Base-by-base conservation (phyloP, 2,329 filamentous ascomycete genomes). In the Colletotrichum sojae region DNA sequence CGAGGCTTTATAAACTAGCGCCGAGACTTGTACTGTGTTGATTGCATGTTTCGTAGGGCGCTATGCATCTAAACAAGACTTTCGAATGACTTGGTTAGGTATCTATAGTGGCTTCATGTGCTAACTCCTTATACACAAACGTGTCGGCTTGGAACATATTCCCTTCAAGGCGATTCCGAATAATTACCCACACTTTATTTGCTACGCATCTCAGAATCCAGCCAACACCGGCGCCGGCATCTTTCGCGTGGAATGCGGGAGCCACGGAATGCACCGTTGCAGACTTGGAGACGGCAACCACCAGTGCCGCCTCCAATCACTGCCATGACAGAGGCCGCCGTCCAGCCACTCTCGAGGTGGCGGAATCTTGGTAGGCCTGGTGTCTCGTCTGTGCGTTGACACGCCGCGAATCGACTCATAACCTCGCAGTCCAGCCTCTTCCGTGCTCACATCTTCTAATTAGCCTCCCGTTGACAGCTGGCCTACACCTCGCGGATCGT, bases 201-300 rank as follows among this genome's bases (percentile, higher is more conserved):
- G 22, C 22, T 4, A 25, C 22, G 2, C 5, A 4, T 5, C 5
- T 5, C 22, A 25, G 5, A 25, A 25, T 5, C 22, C 2, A 25
- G 22, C 22, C 3, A 6, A 8, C n/a, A 22, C 46, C 53, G 27
- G 39, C 39, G n/a, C 45, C 49, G 20, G 49, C 57, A 62, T 31
- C 49, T 40, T 22, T 27, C 12, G 31, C 31, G 39, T 46, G 54
- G 43, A 39, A 67, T 49, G 56, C 51, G 67, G 67, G 18, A 69
- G 6, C 52, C 51, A 27, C 16, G 55, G 66, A 69, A 67, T 69
- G 67, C 39, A 56, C 63, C 56, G 63, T 67, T 69, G 67, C 63
- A 69, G 56, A 62, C 67, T 36, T 48, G 54, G 49, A 58, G 43
- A 63, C 31, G 52, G 36, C 36, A 22, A 40, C 15, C 39, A 18